Base-by-base conservation (phyloP, 352 stramenopile genomes). In the Blastocystis sp. region DNA sequence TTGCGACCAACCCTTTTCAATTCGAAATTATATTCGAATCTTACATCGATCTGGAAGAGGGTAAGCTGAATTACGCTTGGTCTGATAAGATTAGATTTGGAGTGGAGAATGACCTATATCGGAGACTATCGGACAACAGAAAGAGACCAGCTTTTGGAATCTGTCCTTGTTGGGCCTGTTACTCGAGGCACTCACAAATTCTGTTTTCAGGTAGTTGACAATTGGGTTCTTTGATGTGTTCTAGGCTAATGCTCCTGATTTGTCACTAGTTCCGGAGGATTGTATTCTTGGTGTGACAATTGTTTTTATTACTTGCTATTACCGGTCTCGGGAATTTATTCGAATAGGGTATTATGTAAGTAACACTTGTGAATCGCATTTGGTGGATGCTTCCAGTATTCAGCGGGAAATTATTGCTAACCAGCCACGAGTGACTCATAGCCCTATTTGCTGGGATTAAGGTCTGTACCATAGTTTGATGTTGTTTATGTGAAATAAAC, bases 21-120 rank as follows among this genome's bases (percentile, higher is more conserved):
- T 99, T 99, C 91, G 96, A 99, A 91, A 97, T 99, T 90, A 99
- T 96, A 0, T 99, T 99, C 92, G 97, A 99, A 92, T 98, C 96
- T 91, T 92, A 97, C 48, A 94, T 98, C 91, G 93, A 95, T 82
- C 93, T 99, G 2, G 94, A 98, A 87, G 96, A 98, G 56, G 64
- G 35, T 76, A 27, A 15, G 15, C 0, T 44, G 35, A 1, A 5
- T 17, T 44, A 53, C 5, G 17, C 1, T 24, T 5, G 27, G 0
- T 24, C 42, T 19, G 35, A 30, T 7, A 51, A 48, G 40, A 54
- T 44, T 75, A 97, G 97, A 99, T 90, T 90, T 99, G 54, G 96
- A 99, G 94, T 99, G 97, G 97, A 98, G 98, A 92, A 97, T 99
- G 77, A 96, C 97, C 54, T 99, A 99, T 92, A 97, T 99, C 0